phyloP scores from a whole-genome alignment of 495 filamentous ascomycete species.

The Cudoniella acicularis region DNA sequence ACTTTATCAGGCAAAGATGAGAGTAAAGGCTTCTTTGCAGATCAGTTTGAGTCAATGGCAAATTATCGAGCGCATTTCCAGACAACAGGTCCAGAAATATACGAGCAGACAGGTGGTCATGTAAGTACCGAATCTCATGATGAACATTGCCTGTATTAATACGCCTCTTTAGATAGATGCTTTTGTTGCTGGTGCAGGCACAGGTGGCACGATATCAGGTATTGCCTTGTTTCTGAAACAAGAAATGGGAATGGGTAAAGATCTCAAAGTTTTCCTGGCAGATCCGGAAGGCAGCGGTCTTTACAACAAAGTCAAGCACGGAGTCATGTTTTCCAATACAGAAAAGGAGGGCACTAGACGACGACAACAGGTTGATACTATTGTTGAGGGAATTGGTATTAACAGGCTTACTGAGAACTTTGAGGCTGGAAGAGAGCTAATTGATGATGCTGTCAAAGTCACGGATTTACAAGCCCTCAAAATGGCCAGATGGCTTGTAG shows the following conservation, averaged over 20 bases:
- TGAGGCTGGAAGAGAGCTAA: conserved; percentile 73
- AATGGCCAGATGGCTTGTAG: conserved; percentile 94
- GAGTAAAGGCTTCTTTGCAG: conserved; percentile 79
- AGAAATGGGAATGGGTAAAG: conserved; percentile 32
- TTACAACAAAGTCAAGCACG: conserved; percentile 84
- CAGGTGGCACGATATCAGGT: conserved; percentile 89
- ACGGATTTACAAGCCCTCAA: conserved; percentile 86
- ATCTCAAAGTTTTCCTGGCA: conserved; percentile 73
- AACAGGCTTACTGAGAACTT: conserved; percentile 91
- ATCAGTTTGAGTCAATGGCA: conserved; percentile 89
- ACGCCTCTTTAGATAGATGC: conserved; percentile 57
- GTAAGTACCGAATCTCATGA: not conserved
- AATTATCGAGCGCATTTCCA: conserved; percentile 84
- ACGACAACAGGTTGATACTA: conserved; percentile 87
- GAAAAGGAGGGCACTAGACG: conserved; percentile 88
- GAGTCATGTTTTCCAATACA: conserved; percentile 89
- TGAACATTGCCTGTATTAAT: not conserved
- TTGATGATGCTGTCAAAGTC: conserved; percentile 88
- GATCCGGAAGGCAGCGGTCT: conserved; percentile 93
- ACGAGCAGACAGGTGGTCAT: conserved; percentile 64
- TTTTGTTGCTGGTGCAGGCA: conserved; percentile 94
- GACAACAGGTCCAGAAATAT: conserved; percentile 88
- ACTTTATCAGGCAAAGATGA: conserved; percentile 38
- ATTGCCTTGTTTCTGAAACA: conserved; percentile 80
- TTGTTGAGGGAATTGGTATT: conserved; percentile 94